Evolutionary conservation across 1,284 basidiomycete genomes (phyloP).

Genomic region (Ganoderma lingzhi): DNA sequence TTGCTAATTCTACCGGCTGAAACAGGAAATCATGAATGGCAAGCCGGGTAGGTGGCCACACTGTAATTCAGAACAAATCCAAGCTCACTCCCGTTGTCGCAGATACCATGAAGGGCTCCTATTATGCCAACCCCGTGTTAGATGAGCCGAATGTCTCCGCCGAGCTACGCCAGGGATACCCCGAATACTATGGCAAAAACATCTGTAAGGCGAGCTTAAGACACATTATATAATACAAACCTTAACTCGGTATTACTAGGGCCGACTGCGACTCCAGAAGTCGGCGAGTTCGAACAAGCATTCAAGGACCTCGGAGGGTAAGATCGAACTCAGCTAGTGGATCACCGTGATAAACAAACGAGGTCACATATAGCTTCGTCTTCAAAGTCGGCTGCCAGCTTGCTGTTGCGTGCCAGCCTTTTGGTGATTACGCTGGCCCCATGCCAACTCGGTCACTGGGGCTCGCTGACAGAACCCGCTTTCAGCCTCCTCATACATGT

Average conservation of each 20-base stretch:
- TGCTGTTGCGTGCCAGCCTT: conserved; percentile 87
- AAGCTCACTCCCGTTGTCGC: background rate
- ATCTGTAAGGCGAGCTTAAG: conserved; percentile 62
- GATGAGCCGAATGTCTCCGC: conserved; percentile 68
- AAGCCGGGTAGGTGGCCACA: conserved; percentile 63
- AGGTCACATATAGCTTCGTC: conserved; percentile 63
- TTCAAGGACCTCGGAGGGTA: conserved; percentile 87
- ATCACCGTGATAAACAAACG: conserved; percentile 1
- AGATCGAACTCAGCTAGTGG: conserved; percentile 24
- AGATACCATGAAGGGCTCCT: conserved; percentile 91
- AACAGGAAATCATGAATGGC: conserved; percentile 93
- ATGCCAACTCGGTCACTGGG: background rate
- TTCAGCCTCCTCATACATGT: conserved; percentile 68
- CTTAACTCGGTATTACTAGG: conserved; percentile 51
- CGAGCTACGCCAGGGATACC: conserved; percentile 62
- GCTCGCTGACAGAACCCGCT: background rate
- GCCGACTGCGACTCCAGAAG: conserved; percentile 70
- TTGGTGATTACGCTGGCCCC: conserved; percentile 56
- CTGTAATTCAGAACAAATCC: background rate
- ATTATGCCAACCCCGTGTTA: conserved; percentile 88
- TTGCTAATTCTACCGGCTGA: conserved; percentile 7
- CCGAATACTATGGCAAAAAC: conserved; percentile 83
- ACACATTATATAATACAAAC: background rate
- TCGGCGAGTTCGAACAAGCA: conserved; percentile 83
- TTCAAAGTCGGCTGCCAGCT: conserved; percentile 83